Conservation (phyloP, 306 rosid genomes). For the Datisca glomerata region DNA sequence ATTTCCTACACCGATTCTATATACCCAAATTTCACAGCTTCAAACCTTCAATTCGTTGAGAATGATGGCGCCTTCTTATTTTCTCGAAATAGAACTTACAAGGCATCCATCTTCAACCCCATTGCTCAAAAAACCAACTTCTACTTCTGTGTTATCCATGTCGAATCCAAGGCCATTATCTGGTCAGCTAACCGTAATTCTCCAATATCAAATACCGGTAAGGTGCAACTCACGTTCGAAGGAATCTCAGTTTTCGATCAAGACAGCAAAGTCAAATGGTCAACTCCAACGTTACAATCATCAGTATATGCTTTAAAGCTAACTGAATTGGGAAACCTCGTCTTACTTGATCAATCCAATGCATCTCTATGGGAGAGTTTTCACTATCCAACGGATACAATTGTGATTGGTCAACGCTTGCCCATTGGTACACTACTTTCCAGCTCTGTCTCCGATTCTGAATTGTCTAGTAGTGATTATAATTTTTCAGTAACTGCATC, state of each 20-base stretch:
- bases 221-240: slow-evolving; percentile 29
- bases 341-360: slow-evolving; percentile 51
- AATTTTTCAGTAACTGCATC: slow-evolving; percentile 29
- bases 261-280: slow-evolving; percentile 43
- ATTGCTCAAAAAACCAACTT: slow-evolving; percentile 30
- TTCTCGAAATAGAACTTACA: slow-evolving; percentile 47
- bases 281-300: slow-evolving; percentile 53
- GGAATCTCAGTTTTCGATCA: slow-evolving; percentile 39
- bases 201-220: slow-evolving; percentile 45
- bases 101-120: slow-evolving; percentile 53
- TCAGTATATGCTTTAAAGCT: slow-evolving; percentile 31
- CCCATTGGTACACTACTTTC: slow-evolving; percentile 40
- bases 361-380: slow-evolving; percentile 90
- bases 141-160: slow-evolving; percentile 64
- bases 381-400: slow-evolving; percentile 67
- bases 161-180: slow-evolving; percentile 42
- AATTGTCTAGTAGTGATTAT: slow-evolving; percentile 50
- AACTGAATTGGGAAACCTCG: slow-evolving; percentile 65
- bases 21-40: slow-evolving; percentile 43
- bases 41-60: slow-evolving; percentile 36
- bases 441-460: slow-evolving; percentile 26
- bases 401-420: slow-evolving; percentile 60
- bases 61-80: slow-evolving; percentile 46
- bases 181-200: slow-evolving; percentile 72
- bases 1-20: slow-evolving; percentile 28